Evolutionary conservation across 176 grass and related monocot species (phyloP).

Genomic region (Dactylis glomerata): DNA sequence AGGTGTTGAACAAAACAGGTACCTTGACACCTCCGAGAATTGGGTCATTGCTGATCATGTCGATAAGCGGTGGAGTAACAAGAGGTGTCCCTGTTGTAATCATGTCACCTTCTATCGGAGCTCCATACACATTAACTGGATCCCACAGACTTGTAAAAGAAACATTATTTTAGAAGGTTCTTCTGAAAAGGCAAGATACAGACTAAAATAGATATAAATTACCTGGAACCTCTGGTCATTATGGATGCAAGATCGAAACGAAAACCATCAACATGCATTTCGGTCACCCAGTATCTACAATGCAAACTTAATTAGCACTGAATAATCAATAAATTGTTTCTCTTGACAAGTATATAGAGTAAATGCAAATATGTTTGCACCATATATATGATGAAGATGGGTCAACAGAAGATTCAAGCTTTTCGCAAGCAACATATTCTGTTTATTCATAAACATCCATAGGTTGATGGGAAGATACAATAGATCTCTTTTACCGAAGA

Average conservation of each 20-base stretch:
- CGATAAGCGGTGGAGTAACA: constrained; percentile 66
- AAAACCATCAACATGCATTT: constrained; percentile 99
- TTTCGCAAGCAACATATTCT: not conserved
- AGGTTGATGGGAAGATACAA: not conserved
- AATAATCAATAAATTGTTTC: not conserved
- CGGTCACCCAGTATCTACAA: constrained; percentile 90
- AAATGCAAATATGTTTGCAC: not conserved
- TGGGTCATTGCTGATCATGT: constrained; percentile 99
- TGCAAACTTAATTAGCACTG: constrained; percentile 10
- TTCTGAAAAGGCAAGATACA: constrained; percentile 4
- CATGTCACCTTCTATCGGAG: constrained; percentile 58
- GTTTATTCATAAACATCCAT: not conserved
- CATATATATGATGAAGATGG: constrained; percentile 6
- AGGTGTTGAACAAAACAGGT: constrained; percentile 11
- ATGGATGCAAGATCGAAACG: constrained; percentile 96
- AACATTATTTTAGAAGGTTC: constrained; percentile 9
- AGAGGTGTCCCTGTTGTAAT: constrained; percentile 77
- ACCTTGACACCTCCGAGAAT: constrained; percentile 91
- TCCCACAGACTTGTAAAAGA: constrained; percentile 74
- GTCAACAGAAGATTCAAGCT: not conserved
- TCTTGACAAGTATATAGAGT: not conserved
- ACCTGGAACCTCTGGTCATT: constrained; percentile 95
- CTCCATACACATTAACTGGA: constrained; percentile 83
- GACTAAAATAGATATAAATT: not conserved
- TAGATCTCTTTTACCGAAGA: not conserved